Evolutionary conservation across 345 rosid genomes (phyloP), one percentile per base, ranked within the genome.

Genomic region (Moricandia moricandioides): DNA sequence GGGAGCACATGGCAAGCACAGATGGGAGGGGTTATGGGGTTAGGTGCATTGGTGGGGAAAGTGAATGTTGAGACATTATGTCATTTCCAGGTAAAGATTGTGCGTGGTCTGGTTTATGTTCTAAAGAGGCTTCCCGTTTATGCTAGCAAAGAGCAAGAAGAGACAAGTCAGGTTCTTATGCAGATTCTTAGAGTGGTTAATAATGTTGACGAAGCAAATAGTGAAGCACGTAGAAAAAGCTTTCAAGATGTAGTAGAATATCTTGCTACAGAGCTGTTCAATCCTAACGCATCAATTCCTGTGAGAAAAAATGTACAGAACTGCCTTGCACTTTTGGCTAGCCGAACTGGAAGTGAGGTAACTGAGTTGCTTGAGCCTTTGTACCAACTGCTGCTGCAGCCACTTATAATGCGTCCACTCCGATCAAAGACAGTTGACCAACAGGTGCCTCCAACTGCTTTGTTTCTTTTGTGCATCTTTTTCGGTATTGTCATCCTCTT

Each of bases 21-120:
- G 76, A 90, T 95, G 89, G 99, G 99, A 71, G 99, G 97, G 79
- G 99, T 95, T 78, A 88, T 92, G 96, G 97, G 99, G 55, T 88
- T 95, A 60, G 95, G 96, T 76, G 96, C 97, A 64, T 79, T 95
- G 79, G 96, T 95, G 55, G 99, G 99, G 62, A 95, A 92, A 87
- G 97, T 92, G 66, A 91, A 97, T 77, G 99, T 92, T 77, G 99
- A 95, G 81, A 88, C 89, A 47, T 70, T 95, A 71, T 92, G 97
- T 78, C 79, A 67, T 84, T 92, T 95, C 80, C 97, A 95, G 85
- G 97, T 90, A 45, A 88, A 79, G 75, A 85, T 92, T 78, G 97
- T 88, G 31, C 88, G 88, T 52, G 96, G 96, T 67, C 85, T 95
- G 70, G 96, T 95, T n/a, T 88, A 95, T 82, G 99, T 92, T 78